Conservation (phyloP, 768 basidiomycete species). For the Tephrocybe sp. region DNA sequence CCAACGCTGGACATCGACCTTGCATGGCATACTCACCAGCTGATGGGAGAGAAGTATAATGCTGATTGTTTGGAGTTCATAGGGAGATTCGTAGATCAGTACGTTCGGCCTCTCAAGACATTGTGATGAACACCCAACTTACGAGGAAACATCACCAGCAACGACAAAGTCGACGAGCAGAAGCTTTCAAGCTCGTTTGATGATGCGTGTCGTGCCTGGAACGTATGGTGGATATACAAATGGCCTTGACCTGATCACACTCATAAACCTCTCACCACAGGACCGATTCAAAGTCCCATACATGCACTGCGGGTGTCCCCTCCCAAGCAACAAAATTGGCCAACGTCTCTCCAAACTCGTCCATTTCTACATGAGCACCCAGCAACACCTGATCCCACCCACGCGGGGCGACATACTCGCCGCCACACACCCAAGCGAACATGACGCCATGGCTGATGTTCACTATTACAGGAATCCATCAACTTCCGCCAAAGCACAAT, state of each 20-base stretch:
- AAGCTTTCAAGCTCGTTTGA: neutral
- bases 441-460: no score
- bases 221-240: neutral
- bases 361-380: conserved; percentile 11
- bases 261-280: neutral
- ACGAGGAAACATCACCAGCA: no score
- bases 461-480: no score
- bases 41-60: conserved; percentile 46
- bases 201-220: neutral
- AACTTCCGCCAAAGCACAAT: no score
- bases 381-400: conserved; percentile 31
- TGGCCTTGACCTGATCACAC: no score
- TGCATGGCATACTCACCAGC: conserved; percentile 74
- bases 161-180: neutral
- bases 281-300: conserved; percentile 27
- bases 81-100: conserved; percentile 28
- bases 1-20: conserved; percentile 76
- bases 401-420: neutral
- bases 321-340: conserved; percentile 40
- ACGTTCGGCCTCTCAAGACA: neutral
- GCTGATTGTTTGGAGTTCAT: conserved; percentile 41
- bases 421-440: no score
- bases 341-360: conserved; percentile 36
- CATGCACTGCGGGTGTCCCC: conserved; percentile 54
- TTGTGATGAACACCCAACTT: neutral